These are phyloP conservation scores for Acanthamoeba castellanii DNA, from an alignment of 208 protist genomes.

Conservation along the genomic window DNA sequence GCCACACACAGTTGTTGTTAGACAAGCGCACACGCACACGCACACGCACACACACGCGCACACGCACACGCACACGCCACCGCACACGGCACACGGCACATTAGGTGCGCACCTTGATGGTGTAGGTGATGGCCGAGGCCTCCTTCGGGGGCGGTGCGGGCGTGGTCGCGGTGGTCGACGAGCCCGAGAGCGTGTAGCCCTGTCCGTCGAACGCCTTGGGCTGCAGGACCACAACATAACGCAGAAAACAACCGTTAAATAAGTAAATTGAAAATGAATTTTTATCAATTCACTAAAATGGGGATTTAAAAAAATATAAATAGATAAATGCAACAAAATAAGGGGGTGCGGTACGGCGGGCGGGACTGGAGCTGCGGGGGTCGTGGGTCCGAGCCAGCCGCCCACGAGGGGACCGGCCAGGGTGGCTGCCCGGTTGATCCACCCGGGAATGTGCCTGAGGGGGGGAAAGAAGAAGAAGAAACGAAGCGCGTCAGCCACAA, in stretches of 20 bases:
- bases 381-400: neutral
- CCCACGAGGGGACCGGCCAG: slow-evolving; percentile 1
- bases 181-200: slow-evolving; percentile 5
- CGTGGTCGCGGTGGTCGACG: neutral
- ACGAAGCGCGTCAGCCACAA: too few relatives aligned
- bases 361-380: neutral
- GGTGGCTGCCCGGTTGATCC: neutral
- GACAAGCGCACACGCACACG: neutral
- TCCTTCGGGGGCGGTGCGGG: neutral
- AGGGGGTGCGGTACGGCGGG: neutral
- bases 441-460: slow-evolving; percentile 6
- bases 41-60: too few relatives aligned
- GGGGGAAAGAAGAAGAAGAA: too few relatives aligned
- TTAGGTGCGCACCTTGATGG: neutral
- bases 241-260: too few relatives aligned
- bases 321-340: too few relatives aligned
- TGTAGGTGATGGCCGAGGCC: neutral
- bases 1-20: too few relatives aligned
- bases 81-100: too few relatives aligned
- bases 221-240: too few relatives aligned
- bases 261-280: too few relatives aligned
- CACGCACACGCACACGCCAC: too few relatives aligned
- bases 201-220: slow-evolving; percentile 8
- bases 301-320: too few relatives aligned
- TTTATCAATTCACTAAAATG: too few relatives aligned